Evolutionary conservation across 2,329 filamentous ascomycete species (phyloP).

Genomic region (Pseudocercospora vitis): DNA sequence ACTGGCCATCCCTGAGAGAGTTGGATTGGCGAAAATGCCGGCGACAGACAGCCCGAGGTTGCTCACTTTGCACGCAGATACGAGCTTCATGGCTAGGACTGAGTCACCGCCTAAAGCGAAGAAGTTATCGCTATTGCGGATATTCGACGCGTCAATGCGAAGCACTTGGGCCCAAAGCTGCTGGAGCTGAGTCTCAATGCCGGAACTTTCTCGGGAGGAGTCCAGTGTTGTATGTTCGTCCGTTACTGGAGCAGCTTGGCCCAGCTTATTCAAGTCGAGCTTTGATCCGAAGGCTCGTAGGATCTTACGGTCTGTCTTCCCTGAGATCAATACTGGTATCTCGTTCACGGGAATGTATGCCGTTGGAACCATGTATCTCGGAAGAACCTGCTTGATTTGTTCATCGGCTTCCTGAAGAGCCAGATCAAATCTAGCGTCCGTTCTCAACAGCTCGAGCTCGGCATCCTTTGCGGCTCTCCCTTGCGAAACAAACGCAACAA

Average conservation of each 20-base stretch:
- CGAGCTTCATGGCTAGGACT: conserved; percentile 48
- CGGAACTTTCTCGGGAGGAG: not conserved
- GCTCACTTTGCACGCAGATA: conserved; percentile 17
- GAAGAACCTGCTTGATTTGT: conserved; percentile 24
- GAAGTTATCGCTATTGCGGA: conserved; percentile 41
- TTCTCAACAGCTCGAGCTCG: conserved; percentile 5
- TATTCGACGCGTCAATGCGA: not conserved
- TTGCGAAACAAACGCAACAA: conserved; percentile 10
- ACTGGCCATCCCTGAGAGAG: conserved; percentile 4
- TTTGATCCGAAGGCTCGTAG: conserved; percentile 1
- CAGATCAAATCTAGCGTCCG: not conserved
- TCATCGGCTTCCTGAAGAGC: conserved; percentile 3
- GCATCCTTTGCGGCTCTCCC: conserved; percentile 16
- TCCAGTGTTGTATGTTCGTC: not conserved
- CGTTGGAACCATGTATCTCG: conserved; percentile 44
- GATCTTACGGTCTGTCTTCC: conserved; percentile 37
- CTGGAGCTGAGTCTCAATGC: conserved; percentile 2
- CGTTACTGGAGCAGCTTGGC: not conserved
- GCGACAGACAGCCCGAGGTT: not conserved
- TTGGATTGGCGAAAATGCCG: conserved; percentile 34
- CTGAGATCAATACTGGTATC: conserved; percentile 48
- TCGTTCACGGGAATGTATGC: conserved; percentile 47
- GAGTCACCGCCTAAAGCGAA: conserved; percentile 51
- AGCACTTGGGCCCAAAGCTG: conserved; percentile 14
- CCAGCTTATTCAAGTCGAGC: not conserved